Evolutionary conservation across 2,329 filamentous ascomycete genomes (phyloP).

Genomic region (Penicillium sp.): DNA sequence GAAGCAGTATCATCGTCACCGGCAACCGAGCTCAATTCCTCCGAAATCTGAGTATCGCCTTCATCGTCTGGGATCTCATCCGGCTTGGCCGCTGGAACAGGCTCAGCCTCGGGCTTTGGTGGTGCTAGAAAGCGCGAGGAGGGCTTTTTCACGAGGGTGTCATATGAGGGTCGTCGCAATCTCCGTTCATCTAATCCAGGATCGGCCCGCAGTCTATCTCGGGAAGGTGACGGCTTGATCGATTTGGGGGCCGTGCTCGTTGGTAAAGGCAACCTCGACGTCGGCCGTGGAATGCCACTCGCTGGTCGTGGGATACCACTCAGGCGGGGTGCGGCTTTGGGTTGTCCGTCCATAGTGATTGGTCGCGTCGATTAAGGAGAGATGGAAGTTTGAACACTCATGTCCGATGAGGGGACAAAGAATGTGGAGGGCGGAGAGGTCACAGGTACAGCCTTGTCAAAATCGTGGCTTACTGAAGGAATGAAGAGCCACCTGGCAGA

Average conservation of each 20-base stretch:
- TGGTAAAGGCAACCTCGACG: constrained; percentile 57
- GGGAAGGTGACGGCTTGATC: constrained; percentile 50
- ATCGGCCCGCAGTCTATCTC: constrained; percentile 49
- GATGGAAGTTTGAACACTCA: constrained; percentile 6
- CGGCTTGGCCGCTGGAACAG: constrained; percentile 16
- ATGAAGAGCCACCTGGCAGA: background rate
- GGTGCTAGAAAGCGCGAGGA: constrained; percentile 29
- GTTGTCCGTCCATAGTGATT: constrained; percentile 38
- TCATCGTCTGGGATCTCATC: constrained; percentile 21
- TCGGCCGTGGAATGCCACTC: constrained; percentile 52
- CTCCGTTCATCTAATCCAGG: constrained; percentile 40
- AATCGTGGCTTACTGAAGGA: constrained; percentile 1
- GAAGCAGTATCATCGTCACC: constrained; percentile 14
- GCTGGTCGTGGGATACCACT: constrained; percentile 48
- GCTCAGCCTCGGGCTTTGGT: constrained; percentile 21
- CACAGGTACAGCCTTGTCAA: background rate
- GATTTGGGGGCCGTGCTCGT: constrained; percentile 42
- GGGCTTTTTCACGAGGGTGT: constrained; percentile 39
- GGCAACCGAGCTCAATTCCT: constrained; percentile 7
- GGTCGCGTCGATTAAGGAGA: constrained; percentile 8
- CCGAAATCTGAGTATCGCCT: constrained; percentile 22
- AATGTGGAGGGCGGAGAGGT: background rate
- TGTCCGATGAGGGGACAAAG: constrained; percentile 6
- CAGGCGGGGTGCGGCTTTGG: constrained; percentile 30
- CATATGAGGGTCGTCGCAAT: constrained; percentile 43